A percentile compares a stretch with the other conserved stretches of the same genome.
Conservation (phyloP, 257 asterid species). For the Ballota nigra region DNA sequence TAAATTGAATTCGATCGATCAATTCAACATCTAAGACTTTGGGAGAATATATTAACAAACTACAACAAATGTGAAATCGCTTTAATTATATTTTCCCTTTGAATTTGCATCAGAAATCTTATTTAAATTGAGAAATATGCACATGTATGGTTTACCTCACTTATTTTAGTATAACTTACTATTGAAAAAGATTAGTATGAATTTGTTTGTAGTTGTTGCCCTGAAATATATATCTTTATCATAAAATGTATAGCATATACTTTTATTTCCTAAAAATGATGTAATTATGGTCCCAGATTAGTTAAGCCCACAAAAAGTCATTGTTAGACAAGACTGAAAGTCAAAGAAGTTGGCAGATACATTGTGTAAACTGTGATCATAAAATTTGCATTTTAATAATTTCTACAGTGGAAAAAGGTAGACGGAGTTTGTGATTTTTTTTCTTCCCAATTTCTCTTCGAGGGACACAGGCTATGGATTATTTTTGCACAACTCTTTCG, state of each 20-base stretch:
- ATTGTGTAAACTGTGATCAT: constrained; percentile 10
- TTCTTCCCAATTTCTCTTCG: too few species aligned
- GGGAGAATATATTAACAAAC: not conserved
- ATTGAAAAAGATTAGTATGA: not conserved
- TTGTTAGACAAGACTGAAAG: constrained; percentile 25
- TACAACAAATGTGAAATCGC: not conserved
- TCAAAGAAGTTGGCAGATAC: constrained; percentile 26
- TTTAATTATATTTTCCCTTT: not conserved
- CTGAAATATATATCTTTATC: not conserved
- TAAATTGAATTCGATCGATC: not conserved
- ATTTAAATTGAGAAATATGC: too few species aligned
- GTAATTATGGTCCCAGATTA: constrained; percentile 21
- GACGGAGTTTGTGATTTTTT: too few species aligned
- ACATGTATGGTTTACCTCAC: not conserved
- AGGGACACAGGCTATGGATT: too few species aligned
- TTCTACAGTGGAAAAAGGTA: not conserved
- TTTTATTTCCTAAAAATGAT: constrained; percentile 8
- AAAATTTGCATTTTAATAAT: constrained; percentile 1
- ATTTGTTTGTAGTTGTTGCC: not conserved
- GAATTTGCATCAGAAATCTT: not conserved
- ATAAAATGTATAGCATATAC: not conserved
- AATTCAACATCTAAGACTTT: not conserved
- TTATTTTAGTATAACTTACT: not conserved
- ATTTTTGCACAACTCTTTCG: too few species aligned
- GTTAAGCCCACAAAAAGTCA: constrained; percentile 32